These are phyloP conservation scores for Solanum aculeatissimum DNA, from an alignment of 305 asterid species.

Conservation along the genomic window DNA sequence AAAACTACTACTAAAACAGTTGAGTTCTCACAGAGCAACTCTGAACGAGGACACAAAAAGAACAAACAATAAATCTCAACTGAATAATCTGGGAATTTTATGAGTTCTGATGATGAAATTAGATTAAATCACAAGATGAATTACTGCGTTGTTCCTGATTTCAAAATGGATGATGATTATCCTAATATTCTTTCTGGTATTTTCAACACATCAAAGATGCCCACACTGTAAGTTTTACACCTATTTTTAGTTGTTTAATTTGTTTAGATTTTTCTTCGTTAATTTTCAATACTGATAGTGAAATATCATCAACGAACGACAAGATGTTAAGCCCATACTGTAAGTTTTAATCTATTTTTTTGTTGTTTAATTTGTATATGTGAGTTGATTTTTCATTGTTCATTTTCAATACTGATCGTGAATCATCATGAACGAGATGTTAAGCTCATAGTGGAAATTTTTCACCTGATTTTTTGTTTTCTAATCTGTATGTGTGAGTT, in stretches of 20 bases:
- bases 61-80: neutral
- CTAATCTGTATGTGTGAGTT: neutral
- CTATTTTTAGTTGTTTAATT: neutral
- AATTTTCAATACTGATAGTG: neutral
- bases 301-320: neutral
- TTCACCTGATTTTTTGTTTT: neutral
- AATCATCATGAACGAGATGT: neutral
- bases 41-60: neutral
- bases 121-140: conserved; percentile 13
- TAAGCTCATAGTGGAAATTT: neutral
- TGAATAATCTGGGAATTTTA: neutral
- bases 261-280: neutral
- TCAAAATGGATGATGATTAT: conserved; percentile 27
- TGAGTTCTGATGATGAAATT: neutral
- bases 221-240: conserved; percentile 16
- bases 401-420: neutral
- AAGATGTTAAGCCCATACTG: neutral
- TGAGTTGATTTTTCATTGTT: neutral
- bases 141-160: conserved; percentile 34
- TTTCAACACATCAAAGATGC: conserved; percentile 18
- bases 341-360: neutral
- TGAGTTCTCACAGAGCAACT: neutral
- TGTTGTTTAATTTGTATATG: neutral
- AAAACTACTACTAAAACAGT: neutral
- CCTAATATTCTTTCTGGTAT: conserved; percentile 11